A percentile compares a stretch with the other conserved stretches of the same genome.
Evolutionary conservation across 495 filamentous ascomycete species (phyloP).

Genomic region (Aspergillus indologenus): DNA sequence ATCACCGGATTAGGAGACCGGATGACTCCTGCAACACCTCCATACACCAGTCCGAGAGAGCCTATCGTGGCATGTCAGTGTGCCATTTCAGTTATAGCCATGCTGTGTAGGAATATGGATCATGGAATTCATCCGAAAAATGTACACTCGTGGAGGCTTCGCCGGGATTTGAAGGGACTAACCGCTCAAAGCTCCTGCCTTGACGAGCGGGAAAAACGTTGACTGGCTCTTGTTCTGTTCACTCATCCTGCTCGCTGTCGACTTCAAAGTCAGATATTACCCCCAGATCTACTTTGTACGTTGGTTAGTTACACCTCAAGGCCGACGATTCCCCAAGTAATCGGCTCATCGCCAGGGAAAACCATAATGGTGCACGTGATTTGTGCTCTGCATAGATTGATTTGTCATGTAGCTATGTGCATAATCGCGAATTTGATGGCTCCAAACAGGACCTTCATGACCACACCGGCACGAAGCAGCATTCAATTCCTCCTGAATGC

Average conservation of each 20-base stretch:
- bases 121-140: background rate
- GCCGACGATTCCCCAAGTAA: background rate
- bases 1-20: slow-evolving; percentile 62
- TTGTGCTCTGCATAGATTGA: too few relatives aligned
- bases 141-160: background rate
- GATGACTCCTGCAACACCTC: slow-evolving; percentile 65
- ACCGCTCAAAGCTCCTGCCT: slow-evolving; percentile 53
- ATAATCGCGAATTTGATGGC: too few relatives aligned
- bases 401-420: background rate
- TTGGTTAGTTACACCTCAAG: too few relatives aligned
- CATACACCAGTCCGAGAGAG: slow-evolving; percentile 65
- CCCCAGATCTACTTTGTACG: background rate
- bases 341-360: background rate
- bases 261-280: background rate
- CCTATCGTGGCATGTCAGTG: slow-evolving; percentile 44
- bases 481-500: too few relatives aligned
- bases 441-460: too few relatives aligned
- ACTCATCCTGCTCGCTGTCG: slow-evolving; percentile 31
- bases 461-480: too few relatives aligned
- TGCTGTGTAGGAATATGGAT: background rate
- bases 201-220: slow-evolving; percentile 35
- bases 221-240: slow-evolving; percentile 16
- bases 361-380: background rate
- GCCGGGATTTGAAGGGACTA: slow-evolving; percentile 24
- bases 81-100: background rate